Base-by-base conservation (phyloP, 306 rosid genomes). In the Casuarina cunninghamiana region DNA sequence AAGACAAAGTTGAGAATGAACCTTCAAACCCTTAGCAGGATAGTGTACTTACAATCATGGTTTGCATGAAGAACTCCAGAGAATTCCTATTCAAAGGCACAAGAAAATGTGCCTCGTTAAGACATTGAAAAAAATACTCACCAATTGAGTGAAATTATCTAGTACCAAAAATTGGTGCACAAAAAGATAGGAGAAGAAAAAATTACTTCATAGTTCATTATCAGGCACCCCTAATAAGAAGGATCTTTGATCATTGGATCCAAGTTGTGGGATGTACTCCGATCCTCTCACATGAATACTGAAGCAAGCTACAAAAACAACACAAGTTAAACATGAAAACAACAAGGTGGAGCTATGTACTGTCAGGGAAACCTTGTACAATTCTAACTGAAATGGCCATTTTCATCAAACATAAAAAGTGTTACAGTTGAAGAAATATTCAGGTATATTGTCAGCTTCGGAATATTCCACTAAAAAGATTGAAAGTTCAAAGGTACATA, bases 261-360 rank as follows among this genome's bases (percentile, higher is more conserved):
- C 96, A 21, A 85, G 85, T n/a, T 88, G 89, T 11, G 97, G 96
- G 86, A 87, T 89, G 82, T 91, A 95, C 84, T 92, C 97, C 4
- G 93, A 92, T 79, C 98, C 97, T 83, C 98, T 93, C 82, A 95
- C 98, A 69, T 87, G 97, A 68, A 88, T 97, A 77, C 93, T 83
- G 83, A 84, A 95, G 92, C 98, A 95, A 82, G 98, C 98, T 94
- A 84, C 91, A 82, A 16, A 74, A 80, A 83, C 32, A 73, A 72
- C 17, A 2, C 41, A 44, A 76, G 69, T 35, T 58, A 55, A 68
- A 38, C 13, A 41, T 0, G 74, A 35, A 16, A 71, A 10, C 38
- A 53, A 26, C 62, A 7, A 35, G 35, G 54, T 43, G 57, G 67
- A 78, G 62, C 10, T 48, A 21, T 9, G 17, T 45, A 21, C 26